Conservation (phyloP, 2,329 filamentous ascomycete genomes). For the Periconia sp. region DNA sequence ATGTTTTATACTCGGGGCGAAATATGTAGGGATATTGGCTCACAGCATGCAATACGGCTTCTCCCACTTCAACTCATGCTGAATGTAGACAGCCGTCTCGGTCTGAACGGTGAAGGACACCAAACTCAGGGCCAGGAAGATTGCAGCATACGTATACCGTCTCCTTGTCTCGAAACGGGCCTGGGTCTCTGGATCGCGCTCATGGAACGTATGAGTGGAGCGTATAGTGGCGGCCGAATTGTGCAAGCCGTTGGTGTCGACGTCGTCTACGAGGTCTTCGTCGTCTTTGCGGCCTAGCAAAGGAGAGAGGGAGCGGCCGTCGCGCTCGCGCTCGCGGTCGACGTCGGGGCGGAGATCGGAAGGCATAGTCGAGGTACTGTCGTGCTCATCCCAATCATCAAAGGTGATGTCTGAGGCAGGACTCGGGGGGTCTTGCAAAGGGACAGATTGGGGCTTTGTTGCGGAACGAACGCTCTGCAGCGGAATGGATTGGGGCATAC, state of each 20-base stretch:
- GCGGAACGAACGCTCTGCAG: slow-evolving; percentile 26
- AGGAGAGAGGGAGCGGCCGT: slow-evolving; percentile 43
- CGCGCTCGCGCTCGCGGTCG: slow-evolving; percentile 26
- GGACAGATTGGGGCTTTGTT: slow-evolving; percentile 8
- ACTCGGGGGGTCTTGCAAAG: slow-evolving; percentile 20
- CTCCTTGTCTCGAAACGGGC: slow-evolving; percentile 68
- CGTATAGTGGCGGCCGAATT: slow-evolving; percentile 54
- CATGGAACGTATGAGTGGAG: slow-evolving; percentile 71
- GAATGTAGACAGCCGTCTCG: slow-evolving; percentile 92
- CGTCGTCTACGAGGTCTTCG: slow-evolving; percentile 20
- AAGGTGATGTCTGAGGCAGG: slow-evolving; percentile 42
- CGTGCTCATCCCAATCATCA: slow-evolving; percentile 50
- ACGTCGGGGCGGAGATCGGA: slow-evolving; percentile 51
- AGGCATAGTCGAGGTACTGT: slow-evolving; percentile 43
- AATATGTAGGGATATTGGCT: slow-evolving; percentile 27
- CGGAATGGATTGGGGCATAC: slow-evolving; percentile 42
- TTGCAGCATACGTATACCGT: slow-evolving; percentile 83
- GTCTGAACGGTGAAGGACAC: slow-evolving; percentile 92
- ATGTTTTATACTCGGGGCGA: background rate
- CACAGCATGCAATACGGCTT: slow-evolving; percentile 99
- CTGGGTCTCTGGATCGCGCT: slow-evolving; percentile 70
- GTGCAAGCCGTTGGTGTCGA: slow-evolving; percentile 2
- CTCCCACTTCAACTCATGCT: slow-evolving; percentile 88
- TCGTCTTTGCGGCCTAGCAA: slow-evolving; percentile 51
- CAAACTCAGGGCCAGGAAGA: slow-evolving; percentile 81